Percentiles rank a stretch among this genome's conserved stretches.
These are phyloP conservation scores for Fusarium sp. DNA, from an alignment of 2,329 filamentous ascomycete species.

Conservation along the genomic window DNA sequence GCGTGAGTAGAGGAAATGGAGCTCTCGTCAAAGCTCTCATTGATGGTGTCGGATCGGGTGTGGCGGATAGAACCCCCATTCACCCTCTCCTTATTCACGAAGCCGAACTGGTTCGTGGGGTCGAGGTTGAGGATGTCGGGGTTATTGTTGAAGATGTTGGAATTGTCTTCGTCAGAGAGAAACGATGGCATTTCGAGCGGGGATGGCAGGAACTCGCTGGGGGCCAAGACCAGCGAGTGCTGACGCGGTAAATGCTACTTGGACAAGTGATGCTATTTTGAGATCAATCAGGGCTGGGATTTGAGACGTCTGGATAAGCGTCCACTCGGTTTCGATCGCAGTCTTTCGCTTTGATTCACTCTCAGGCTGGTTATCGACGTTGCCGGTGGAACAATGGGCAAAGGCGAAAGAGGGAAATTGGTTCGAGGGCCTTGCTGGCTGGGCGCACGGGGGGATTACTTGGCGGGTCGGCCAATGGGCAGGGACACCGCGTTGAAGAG, in stretches of 20 bases:
- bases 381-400: slow-evolving; percentile 34
- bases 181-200: slow-evolving; percentile 64
- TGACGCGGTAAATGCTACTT: slow-evolving; percentile 39
- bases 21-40: slow-evolving; percentile 64
- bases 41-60: slow-evolving; percentile 57
- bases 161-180: slow-evolving; percentile 57
- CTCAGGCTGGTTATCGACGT: slow-evolving; percentile 29
- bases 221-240: slow-evolving; percentile 39
- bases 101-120: slow-evolving; percentile 51
- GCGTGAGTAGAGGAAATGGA: slow-evolving; percentile 63
- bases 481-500: slow-evolving; percentile 34
- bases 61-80: slow-evolving; percentile 51
- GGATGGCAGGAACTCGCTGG: slow-evolving; percentile 37
- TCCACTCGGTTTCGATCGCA: slow-evolving; percentile 17
- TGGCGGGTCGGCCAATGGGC: slow-evolving; percentile 43
- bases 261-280: slow-evolving; percentile 37
- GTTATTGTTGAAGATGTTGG: slow-evolving; percentile 53
- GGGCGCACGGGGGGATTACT: slow-evolving; percentile 42
- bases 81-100: slow-evolving; percentile 48
- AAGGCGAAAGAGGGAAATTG: slow-evolving; percentile 43
- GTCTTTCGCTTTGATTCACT: slow-evolving; percentile 14
- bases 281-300: slow-evolving; percentile 26
- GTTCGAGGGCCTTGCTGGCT: slow-evolving; percentile 40
- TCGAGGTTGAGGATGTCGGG: slow-evolving; percentile 57
- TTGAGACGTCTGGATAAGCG: slow-evolving; percentile 17